Evolutionary conservation across 202 grass and related monocot genomes (phyloP).

Genomic region (Cymbopogon flexuosus): DNA sequence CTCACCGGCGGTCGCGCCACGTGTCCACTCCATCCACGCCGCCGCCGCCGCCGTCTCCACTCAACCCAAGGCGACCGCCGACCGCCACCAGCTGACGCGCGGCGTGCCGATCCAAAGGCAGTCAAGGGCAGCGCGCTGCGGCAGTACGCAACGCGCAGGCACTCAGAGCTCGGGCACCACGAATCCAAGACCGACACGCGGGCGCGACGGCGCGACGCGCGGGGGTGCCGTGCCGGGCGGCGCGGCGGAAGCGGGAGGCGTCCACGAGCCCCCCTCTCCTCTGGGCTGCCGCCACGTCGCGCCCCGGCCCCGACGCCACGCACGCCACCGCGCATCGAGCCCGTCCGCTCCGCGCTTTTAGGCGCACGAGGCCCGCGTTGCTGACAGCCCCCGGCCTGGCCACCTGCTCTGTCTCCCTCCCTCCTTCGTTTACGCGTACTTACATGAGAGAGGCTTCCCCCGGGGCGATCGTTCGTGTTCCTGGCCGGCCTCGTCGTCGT

Average conservation of each 20-base stretch:
- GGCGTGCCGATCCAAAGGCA: not conserved
- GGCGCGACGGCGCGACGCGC: not conserved
- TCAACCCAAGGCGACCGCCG: not conserved
- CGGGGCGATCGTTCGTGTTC: not conserved
- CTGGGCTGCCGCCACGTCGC: conserved; percentile 28
- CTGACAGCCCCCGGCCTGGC: too few species aligned
- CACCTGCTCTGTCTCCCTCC: not conserved
- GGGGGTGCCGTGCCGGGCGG: not conserved
- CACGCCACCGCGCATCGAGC: conserved; percentile 26
- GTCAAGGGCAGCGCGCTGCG: not conserved
- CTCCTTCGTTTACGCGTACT: not conserved
- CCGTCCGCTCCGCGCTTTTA: conserved; percentile 19
- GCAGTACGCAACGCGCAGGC: too few species aligned
- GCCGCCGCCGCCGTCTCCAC: not conserved
- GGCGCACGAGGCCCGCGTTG: conserved; percentile 12
- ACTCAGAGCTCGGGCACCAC: too few species aligned
- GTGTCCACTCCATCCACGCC: not conserved
- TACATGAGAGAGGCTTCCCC: not conserved
- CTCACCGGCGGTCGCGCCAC: not conserved
- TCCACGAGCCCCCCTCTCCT: not conserved
- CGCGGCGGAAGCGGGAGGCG: not conserved
- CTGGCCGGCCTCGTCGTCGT: not conserved
- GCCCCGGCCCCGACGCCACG: not conserved
- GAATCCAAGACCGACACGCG: not conserved
- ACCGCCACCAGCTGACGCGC: too few species aligned